phyloP scores from a whole-genome alignment of 805 yeast species.

The Cyberlindnera misumaiensis region DNA sequence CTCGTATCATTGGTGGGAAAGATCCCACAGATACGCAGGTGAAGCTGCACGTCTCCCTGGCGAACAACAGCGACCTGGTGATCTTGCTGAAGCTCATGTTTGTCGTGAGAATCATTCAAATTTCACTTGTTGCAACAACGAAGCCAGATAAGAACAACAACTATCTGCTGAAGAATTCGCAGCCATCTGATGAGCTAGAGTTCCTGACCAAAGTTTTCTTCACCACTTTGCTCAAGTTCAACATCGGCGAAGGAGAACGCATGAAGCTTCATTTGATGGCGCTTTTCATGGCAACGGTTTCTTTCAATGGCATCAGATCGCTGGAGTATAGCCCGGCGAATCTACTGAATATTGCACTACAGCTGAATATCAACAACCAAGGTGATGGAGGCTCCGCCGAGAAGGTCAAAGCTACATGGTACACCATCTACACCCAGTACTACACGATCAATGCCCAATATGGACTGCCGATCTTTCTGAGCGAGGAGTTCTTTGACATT shows the following conservation, averaged over 20 bases:
- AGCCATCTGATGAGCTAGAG: conserved; percentile 15
- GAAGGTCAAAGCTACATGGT: conserved; percentile 13
- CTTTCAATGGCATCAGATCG: conserved; percentile 8
- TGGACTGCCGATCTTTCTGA: conserved; percentile 17
- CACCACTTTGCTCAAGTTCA: conserved; percentile 4
- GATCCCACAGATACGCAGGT: conserved; percentile 22
- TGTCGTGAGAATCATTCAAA: conserved; percentile 15
- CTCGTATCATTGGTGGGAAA: conserved; percentile 37
- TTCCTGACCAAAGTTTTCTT: conserved; percentile 12
- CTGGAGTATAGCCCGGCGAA: conserved; percentile 6
- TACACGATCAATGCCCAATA: conserved; percentile 7
- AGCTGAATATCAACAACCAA: conserved; percentile 14
- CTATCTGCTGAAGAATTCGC: conserved; percentile 8
- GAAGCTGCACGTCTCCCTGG: conserved; percentile 21
- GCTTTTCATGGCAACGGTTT: conserved; percentile 5
- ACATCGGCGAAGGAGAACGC: neutral
- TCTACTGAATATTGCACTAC: conserved; percentile 8
- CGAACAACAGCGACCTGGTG: conserved; percentile 10
- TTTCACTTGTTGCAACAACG: conserved; percentile 11
- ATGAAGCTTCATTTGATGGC: conserved; percentile 11
- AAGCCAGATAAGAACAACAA: conserved; percentile 11
- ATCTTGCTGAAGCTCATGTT: conserved; percentile 9
- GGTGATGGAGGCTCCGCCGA: conserved; percentile 5
- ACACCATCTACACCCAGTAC: conserved; percentile 13
- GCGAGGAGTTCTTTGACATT: conserved; percentile 14